Conservation (phyloP, 73 alveolate genomes). For the Uronychia setigera region DNA sequence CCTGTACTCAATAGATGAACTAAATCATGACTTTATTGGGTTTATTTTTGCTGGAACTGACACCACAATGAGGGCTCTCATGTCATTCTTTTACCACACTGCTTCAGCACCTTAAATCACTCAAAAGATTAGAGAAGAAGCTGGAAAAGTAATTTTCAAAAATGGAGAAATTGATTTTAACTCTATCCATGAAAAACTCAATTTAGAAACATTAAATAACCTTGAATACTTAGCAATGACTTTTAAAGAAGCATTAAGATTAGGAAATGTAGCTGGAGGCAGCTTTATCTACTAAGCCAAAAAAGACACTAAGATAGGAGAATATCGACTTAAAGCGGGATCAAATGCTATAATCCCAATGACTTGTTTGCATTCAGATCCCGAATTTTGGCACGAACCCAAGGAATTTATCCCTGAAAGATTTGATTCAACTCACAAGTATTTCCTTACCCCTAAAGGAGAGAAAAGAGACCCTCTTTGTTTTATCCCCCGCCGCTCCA, state of each 20-base stretch:
- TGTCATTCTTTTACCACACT: background rate
- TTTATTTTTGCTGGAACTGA: slow-evolving; percentile 2
- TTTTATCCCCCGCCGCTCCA: too few relatives aligned
- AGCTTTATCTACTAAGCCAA: background rate
- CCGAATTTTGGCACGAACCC: slow-evolving; percentile 7
- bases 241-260: background rate
- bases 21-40: background rate
- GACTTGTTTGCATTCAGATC: background rate
- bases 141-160: too few relatives aligned
- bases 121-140: background rate
- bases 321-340: background rate
- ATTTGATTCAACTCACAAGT: slow-evolving; percentile 8
- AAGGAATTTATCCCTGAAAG: slow-evolving; percentile 17
- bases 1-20: background rate
- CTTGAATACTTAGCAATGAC: background rate
- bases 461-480: background rate
- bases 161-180: background rate
- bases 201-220: background rate
- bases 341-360: background rate
- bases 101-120: background rate
- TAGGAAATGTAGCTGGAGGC: background rate
- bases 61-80: background rate
- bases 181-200: background rate
- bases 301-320: background rate
- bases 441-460: background rate